Conservation (phyloP, 192 early-diverging fungal species). For the Coemansia sp. region DNA sequence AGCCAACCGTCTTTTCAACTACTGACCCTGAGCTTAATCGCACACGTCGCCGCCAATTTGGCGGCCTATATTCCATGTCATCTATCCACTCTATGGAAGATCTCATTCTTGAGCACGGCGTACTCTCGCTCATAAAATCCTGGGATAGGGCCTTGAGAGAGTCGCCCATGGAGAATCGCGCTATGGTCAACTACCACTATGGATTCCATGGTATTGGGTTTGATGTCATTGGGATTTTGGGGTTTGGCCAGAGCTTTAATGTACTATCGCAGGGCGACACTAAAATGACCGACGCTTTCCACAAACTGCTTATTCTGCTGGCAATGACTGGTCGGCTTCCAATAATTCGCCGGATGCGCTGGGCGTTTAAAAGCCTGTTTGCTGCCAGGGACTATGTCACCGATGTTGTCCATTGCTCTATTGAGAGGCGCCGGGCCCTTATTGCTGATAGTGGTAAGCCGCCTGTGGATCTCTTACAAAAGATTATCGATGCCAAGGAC, state of each 20-base stretch:
- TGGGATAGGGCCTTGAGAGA: conserved; percentile 24
- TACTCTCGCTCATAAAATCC: conserved; percentile 15
- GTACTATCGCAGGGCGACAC: conserved; percentile 10
- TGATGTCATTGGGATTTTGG: conserved; percentile 41
- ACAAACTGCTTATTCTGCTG: conserved; percentile 5
- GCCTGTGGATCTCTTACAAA: conserved; percentile 38
- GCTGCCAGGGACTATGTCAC: conserved; percentile 2
- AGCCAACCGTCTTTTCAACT: conserved; percentile 30
- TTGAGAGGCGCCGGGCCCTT: conserved; percentile 1
- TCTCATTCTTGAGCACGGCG: conserved; percentile 23
- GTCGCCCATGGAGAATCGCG: background rate
- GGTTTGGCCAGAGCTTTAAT: conserved; percentile 32
- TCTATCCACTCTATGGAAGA: conserved; percentile 18
- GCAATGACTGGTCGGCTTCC: conserved; percentile 4
- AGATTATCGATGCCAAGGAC: conserved; percentile 40
- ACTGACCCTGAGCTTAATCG: conserved; percentile 37
- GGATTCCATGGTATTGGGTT: conserved; percentile 33
- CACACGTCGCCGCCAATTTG: conserved; percentile 29
- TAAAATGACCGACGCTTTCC: conserved; percentile 19
- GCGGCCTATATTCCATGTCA: conserved; percentile 21
- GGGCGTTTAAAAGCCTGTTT: conserved; percentile 5
- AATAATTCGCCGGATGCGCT: conserved; percentile 5
- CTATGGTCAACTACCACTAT: conserved; percentile 36
- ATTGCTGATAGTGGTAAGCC: background rate
- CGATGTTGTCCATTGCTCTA: conserved; percentile 1